phyloP scores from a whole-genome alignment of 192 early-diverging fungal genomes.

The Backusella tuberculispora region DNA sequence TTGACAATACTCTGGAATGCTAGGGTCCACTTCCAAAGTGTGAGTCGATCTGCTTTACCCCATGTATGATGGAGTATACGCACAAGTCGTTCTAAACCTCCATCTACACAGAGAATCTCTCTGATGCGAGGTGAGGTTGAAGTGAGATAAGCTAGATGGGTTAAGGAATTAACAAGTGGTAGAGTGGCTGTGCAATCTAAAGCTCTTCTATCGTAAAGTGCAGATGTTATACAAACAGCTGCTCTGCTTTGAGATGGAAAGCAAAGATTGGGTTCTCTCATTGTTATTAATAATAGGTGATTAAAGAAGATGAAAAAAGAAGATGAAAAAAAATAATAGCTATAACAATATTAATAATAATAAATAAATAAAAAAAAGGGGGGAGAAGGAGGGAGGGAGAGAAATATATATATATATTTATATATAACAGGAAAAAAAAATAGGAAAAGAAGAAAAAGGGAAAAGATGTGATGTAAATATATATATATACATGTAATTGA shows the following conservation, averaged over 20 bases:
- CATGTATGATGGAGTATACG: slow-evolving; percentile 65
- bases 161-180: slow-evolving; percentile 89
- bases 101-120: slow-evolving; percentile 81
- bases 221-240: slow-evolving; percentile 76
- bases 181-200: slow-evolving; percentile 86
- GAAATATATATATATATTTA: too few relatives aligned
- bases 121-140: slow-evolving; percentile 80
- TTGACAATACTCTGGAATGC: slow-evolving; percentile 87
- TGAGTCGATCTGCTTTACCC: slow-evolving; percentile 57
- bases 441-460: slow-evolving; percentile 9
- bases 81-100: slow-evolving; percentile 86
- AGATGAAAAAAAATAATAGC: slow-evolving; percentile 15
- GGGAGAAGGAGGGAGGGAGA: background rate
- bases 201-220: slow-evolving; percentile 92
- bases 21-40: slow-evolving; percentile 80
- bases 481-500: background rate
- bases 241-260: slow-evolving; percentile 82
- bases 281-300: slow-evolving; percentile 33
- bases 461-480: slow-evolving; percentile 30
- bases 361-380: background rate
- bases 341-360: background rate
- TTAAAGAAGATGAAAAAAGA: slow-evolving; percentile 4
- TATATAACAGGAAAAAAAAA: slow-evolving; percentile 22
- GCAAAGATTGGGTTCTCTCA: slow-evolving; percentile 85
- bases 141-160: slow-evolving; percentile 87